Percentiles rank a stretch among this genome's conserved stretches.
phyloP scores from a whole-genome alignment of 805 yeast species.

The Ogataea paraovalis region DNA sequence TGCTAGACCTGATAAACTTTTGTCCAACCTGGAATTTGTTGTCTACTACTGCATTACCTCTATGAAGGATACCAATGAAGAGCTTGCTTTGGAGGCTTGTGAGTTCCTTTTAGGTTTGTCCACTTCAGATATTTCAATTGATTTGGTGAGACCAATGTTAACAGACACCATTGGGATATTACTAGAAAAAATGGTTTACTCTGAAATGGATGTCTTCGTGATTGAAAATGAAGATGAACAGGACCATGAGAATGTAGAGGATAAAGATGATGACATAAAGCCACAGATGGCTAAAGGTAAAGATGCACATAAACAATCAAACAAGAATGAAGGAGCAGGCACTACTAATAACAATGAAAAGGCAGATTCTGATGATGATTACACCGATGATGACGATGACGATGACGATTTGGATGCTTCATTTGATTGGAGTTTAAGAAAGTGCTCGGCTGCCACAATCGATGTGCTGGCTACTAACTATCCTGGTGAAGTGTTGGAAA shows the following conservation, averaged over 20 bases:
- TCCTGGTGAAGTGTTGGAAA: slow-evolving; percentile 63
- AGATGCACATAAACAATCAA: slow-evolving; percentile 33
- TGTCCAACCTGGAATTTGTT: slow-evolving; percentile 83
- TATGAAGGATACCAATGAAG: slow-evolving; percentile 60
- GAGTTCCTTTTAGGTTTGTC: slow-evolving; percentile 81
- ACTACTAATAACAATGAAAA: slow-evolving; percentile 15
- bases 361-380: slow-evolving; percentile 38
- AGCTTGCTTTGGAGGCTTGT: slow-evolving; percentile 86
- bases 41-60: slow-evolving; percentile 79
- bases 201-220: slow-evolving; percentile 71
- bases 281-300: slow-evolving; percentile 75
- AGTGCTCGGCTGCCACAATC: slow-evolving; percentile 90
- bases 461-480: slow-evolving; percentile 70
- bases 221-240: slow-evolving; percentile 62
- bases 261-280: slow-evolving; percentile 80
- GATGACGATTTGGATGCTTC: slow-evolving; percentile 65
- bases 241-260: slow-evolving; percentile 75
- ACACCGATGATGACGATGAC: slow-evolving; percentile 63
- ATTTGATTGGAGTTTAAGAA: slow-evolving; percentile 85
- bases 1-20: slow-evolving; percentile 72
- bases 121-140: slow-evolving; percentile 55
- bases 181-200: slow-evolving; percentile 78
- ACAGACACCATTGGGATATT: slow-evolving; percentile 69
- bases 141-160: slow-evolving; percentile 54
- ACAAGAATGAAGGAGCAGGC: slow-evolving; percentile 17